Base-by-base conservation (phyloP, 228 moss, liverwort and hornwort genomes). In the Sphagnum magellanicum region DNA sequence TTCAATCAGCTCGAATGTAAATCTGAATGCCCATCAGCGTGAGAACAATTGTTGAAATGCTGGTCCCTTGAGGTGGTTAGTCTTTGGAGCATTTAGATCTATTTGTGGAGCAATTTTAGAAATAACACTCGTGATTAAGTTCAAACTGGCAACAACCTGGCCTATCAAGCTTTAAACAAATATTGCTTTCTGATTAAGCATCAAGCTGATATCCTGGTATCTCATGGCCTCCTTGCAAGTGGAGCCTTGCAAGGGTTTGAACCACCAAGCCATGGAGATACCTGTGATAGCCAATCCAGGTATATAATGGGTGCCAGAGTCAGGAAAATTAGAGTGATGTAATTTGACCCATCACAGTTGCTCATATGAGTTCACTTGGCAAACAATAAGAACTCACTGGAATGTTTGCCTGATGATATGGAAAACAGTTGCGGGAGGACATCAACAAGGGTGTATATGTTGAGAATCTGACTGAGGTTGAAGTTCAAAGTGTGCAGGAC, bases 401-500 rank as follows among this genome's bases (percentile, higher is more conserved):
- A 32, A 32, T 32, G 32, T 32, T 32, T 32, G 1, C 32, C 32
- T 32, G 32, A 32, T 32, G 32, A 32, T 32, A 32, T 53, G 67
- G 71, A 52, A 61, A 69, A 74, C 82, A 96, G 96, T 79, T 96
- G 91, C 82, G 96, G 62, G 96, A 96, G 76, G 92, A 96, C 78
- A 85, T 79, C n/a, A 92, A 80, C 51, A 96, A 92, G 81, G 96
- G 96, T 49, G 92, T 96, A 8, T 92, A 92, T 70, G 96, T 96
- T 6, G 96, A 96, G 74, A 91, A 92, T 73, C 74, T 92, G 12
- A 72, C 93, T 46, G 96, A 96, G 76, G 87, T 96, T 12, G 96
- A 96, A 75, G 96, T 96, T 70, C 79, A 76, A 59, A 79, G 84
- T 73, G 92, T 89, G 11, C 91, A 85, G 77, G 96, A 96, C 74